Evolutionary conservation across 208 protist species (phyloP).

Genomic region (Herpetomonas tarakana): DNA sequence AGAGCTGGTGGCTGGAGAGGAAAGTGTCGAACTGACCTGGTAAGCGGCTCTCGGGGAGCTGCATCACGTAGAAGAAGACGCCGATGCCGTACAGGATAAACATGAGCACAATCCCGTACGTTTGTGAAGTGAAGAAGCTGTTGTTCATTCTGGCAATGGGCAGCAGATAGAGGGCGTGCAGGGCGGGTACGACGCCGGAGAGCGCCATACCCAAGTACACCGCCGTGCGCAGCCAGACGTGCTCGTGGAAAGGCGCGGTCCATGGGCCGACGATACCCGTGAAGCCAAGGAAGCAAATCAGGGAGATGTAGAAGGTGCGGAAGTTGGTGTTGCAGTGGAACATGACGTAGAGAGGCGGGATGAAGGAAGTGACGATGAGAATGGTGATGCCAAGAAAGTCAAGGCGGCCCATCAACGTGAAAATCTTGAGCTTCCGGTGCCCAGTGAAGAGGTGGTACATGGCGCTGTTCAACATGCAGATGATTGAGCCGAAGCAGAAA

Average conservation of each 20-base stretch:
- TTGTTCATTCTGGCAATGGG: slow-evolving; percentile 7
- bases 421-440: slow-evolving; percentile 22
- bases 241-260: slow-evolving; percentile 16
- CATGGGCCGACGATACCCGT: slow-evolving; percentile 20
- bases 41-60: slow-evolving; percentile 39
- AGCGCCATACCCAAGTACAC: slow-evolving; percentile 32
- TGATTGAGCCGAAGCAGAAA: slow-evolving; percentile 30
- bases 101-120: slow-evolving; percentile 33
- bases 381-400: slow-evolving; percentile 54
- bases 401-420: slow-evolving; percentile 20
- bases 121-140: neutral
- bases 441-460: slow-evolving; percentile 45
- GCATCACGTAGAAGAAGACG: slow-evolving; percentile 42
- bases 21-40: slow-evolving; percentile 52
- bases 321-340: slow-evolving; percentile 34
- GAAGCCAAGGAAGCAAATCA: slow-evolving; percentile 25
- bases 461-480: slow-evolving; percentile 40
- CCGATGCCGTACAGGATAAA: slow-evolving; percentile 40
- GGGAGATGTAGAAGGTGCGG: slow-evolving; percentile 32
- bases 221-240: slow-evolving; percentile 15
- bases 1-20: slow-evolving; percentile 52
- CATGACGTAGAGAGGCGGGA: slow-evolving; percentile 47
- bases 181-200: slow-evolving; percentile 26
- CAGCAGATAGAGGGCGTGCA: slow-evolving; percentile 24
- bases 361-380: slow-evolving; percentile 45